Conservation (phyloP, 768 basidiomycete species). For the Boletus coccyginus region DNA sequence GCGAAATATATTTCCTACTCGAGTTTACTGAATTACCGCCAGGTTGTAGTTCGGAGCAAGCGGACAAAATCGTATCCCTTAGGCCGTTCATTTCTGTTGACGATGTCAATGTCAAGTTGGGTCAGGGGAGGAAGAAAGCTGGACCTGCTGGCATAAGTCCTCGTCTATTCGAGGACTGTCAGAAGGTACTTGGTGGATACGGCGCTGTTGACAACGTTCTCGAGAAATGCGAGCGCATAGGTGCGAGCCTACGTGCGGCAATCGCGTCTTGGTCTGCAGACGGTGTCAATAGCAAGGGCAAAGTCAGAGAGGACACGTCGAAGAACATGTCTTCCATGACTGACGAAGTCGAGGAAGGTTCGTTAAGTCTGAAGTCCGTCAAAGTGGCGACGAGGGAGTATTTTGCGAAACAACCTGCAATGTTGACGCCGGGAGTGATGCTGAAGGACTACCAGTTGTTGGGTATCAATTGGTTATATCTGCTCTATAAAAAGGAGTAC, state of each 20-base stretch:
- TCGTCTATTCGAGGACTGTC: slow-evolving; percentile 88
- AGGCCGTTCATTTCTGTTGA: slow-evolving; percentile 79
- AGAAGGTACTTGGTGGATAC: slow-evolving; percentile 80
- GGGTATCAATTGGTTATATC: slow-evolving; percentile 96
- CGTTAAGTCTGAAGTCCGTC: slow-evolving; percentile 54
- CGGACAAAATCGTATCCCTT: slow-evolving; percentile 68
- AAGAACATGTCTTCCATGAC: slow-evolving; percentile 16
- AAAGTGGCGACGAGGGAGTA: slow-evolving; percentile 54
- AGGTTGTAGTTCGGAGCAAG: slow-evolving; percentile 85
- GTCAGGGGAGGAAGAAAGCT: slow-evolving; percentile 85
- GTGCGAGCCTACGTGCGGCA: slow-evolving; percentile 63
- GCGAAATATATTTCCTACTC: neutral
- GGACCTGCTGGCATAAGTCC: slow-evolving; percentile 81
- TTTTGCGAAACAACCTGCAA: slow-evolving; percentile 69
- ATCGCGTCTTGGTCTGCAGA: slow-evolving; percentile 74
- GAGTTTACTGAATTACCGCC: slow-evolving; percentile 4
- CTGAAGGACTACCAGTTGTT: slow-evolving; percentile 97
- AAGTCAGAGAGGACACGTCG: slow-evolving; percentile 35
- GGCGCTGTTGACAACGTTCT: slow-evolving; percentile 86
- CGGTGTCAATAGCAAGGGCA: slow-evolving; percentile 33
- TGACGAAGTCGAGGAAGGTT: slow-evolving; percentile 56
- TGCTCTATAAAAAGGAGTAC: slow-evolving; percentile 74
- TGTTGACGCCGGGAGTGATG: slow-evolving; percentile 61
- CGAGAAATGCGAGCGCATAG: slow-evolving; percentile 85
- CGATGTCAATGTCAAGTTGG: slow-evolving; percentile 72